Conservation (phyloP, 352 stramenopile genomes). For the Thraustotheca clavata region DNA sequence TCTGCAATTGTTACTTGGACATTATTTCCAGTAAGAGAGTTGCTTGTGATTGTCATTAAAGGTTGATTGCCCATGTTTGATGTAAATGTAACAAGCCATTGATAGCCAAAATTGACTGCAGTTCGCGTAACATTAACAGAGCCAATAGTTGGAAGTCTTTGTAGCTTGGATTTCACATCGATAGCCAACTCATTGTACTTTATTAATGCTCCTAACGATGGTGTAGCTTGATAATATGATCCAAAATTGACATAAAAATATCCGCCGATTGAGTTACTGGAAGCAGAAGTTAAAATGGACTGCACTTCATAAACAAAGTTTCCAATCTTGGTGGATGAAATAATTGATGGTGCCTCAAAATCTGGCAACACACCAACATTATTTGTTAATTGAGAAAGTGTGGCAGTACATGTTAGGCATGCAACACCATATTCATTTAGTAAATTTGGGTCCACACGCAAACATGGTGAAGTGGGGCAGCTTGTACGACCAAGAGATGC, state of each 20-base stretch:
- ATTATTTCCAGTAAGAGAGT: constrained; percentile 38
- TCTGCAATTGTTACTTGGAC: constrained; percentile 37
- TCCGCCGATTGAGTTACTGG: constrained; percentile 36
- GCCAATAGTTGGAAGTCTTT: constrained; percentile 53
- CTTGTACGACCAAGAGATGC: constrained; percentile 43
- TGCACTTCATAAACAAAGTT: constrained; percentile 60
- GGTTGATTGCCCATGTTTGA: constrained; percentile 60
- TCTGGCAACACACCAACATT: constrained; percentile 35
- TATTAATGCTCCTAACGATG: constrained; percentile 38
- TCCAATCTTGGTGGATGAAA: constrained; percentile 42
- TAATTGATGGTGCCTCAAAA: constrained; percentile 34
- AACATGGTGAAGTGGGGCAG: constrained; percentile 47
- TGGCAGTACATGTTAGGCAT: constrained; percentile 41
- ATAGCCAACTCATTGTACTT: constrained; percentile 59
- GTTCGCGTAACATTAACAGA: constrained; percentile 47
- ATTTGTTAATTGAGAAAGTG: constrained; percentile 30
- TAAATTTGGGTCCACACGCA: constrained; percentile 37
- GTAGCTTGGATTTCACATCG: constrained; percentile 66
- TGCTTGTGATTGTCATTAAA: constrained; percentile 33
- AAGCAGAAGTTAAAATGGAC: constrained; percentile 35
- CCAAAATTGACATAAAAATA: constrained; percentile 63
- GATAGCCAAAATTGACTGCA: constrained; percentile 32
- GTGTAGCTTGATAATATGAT: constrained; percentile 28
- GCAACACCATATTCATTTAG: constrained; percentile 35
- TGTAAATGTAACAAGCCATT: constrained; percentile 61